Base-by-base conservation (phyloP, 768 basidiomycete genomes). In the Auricularia cornea region DNA sequence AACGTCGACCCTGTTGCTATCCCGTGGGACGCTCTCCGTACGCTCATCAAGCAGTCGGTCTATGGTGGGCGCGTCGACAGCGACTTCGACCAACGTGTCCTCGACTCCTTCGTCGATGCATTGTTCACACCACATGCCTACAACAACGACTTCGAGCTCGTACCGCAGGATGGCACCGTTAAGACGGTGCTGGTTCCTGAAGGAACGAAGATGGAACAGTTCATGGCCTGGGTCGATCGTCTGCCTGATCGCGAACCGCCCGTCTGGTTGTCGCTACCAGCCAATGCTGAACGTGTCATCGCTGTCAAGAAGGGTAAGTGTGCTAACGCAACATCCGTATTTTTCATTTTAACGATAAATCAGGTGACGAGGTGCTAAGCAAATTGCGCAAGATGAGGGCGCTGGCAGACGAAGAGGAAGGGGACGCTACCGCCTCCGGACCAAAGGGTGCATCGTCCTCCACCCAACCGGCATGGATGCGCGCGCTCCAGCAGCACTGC, bases 391-490 rank as follows among this genome's bases (percentile, higher is more conserved):
- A 94, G 79, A 96, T 97, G 94, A 82, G 93, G 61, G 90, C 85
- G 76, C 75, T 95, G 60, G 82, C 84, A 0, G 93, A 96, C 70
- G 93, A 94, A 65, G 91, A 94, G 40, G 92, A 94, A 57, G 83
- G 85, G 23, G 80, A 79, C 18, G 73, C 80, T 1, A 72, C 81
- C 3, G 69, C 78, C 2, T 72, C 81, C n/a, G 80, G 80, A n/a
- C 75, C 85, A 26, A 89, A 88, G 70, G 79, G 83, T 23, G 83
- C 86, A 66, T 75, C 84, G 1, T 82, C 86, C 2, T 60, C 65
- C 1, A 85, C 89, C 62, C 90, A 92, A 70, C 95, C 96, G 26
- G 90, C 89, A 1, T 99, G 96, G 96, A 98, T 98, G 96, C 84
- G 90, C 33, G 80, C 83, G 23, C 78, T 98, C 44, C 79, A 88